A percentile compares a stretch with the other conserved stretches of the same genome.
These are phyloP conservation scores for Eruca vesicaria DNA, from an alignment of 441 rosid genomes.

Conservation along the genomic window DNA sequence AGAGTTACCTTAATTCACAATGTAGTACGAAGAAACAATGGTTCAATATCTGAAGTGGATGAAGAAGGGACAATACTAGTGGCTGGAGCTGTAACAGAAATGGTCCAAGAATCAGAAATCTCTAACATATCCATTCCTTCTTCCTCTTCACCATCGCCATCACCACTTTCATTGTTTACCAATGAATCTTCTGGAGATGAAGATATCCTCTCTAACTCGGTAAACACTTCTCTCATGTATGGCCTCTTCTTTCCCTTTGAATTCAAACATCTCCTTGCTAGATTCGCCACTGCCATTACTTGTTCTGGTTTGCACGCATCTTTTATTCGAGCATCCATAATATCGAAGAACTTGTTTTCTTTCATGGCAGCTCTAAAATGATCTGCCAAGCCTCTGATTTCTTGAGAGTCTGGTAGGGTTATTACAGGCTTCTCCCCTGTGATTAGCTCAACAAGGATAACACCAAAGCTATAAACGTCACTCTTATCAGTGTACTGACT, in stretches of 20 bases:
- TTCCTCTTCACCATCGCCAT: background rate
- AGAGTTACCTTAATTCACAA: background rate
- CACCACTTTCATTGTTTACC: background rate
- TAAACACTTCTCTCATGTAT: constrained; percentile 36
- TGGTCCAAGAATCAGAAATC: background rate
- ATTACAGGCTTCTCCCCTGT: background rate
- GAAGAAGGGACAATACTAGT: background rate
- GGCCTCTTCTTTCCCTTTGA: constrained; percentile 36
- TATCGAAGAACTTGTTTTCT: background rate
- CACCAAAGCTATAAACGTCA: background rate
- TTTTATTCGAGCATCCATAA: constrained; percentile 26
- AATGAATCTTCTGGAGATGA: background rate
- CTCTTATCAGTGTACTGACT: background rate
- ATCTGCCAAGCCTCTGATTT: constrained; percentile 7
- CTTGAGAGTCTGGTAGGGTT: background rate
- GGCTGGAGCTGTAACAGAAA: background rate
- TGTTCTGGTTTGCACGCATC: constrained; percentile 26
- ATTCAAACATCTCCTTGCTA: constrained; percentile 35
- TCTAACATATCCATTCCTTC: background rate
- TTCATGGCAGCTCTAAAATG: constrained; percentile 22
- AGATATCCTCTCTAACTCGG: constrained; percentile 14
- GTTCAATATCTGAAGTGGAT: background rate
- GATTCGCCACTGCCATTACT: constrained; percentile 28
- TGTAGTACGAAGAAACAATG: background rate
- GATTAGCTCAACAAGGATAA: background rate